phyloP scores from a whole-genome alignment of 768 basidiomycete genomes.

The Leccinum subgranulosum region DNA sequence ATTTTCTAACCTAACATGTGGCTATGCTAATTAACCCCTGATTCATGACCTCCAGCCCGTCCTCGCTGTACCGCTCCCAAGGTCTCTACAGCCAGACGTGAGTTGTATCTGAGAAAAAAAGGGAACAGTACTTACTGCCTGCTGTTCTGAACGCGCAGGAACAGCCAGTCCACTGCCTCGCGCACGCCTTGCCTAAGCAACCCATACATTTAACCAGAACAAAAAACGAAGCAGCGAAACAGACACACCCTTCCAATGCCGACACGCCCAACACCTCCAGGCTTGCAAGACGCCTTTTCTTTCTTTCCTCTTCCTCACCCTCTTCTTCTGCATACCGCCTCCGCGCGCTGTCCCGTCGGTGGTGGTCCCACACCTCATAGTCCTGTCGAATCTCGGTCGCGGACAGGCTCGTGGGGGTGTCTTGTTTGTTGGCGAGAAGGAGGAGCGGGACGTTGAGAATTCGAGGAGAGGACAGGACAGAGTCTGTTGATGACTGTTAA shows the following conservation, averaged over 20 bases:
- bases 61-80: conserved; percentile 12
- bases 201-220: background rate
- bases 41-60: conserved; percentile 8
- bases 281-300: conserved; percentile 64
- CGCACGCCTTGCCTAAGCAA: conserved; percentile 74
- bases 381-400: conserved; percentile 89
- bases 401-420: conserved; percentile 72
- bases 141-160: conserved; percentile 90
- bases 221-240: background rate
- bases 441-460: conserved; percentile 89
- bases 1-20: background rate
- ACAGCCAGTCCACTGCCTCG: conserved; percentile 92
- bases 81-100: conserved; percentile 10
- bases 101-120: background rate
- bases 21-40: conserved; percentile 15
- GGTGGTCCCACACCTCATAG: conserved; percentile 84
- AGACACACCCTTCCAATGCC: conserved; percentile 80
- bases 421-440: conserved; percentile 96
- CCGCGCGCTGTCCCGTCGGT: conserved; percentile 66
- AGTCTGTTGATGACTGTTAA: conserved; percentile 44
- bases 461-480: conserved; percentile 83
- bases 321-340: conserved; percentile 47
- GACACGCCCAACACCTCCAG: conserved; percentile 89
- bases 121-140: conserved; percentile 43
- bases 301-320: conserved; percentile 42